phyloP scores from a whole-genome alignment of 108 stramenopile genomes.

The Schizochytrium sp. region DNA sequence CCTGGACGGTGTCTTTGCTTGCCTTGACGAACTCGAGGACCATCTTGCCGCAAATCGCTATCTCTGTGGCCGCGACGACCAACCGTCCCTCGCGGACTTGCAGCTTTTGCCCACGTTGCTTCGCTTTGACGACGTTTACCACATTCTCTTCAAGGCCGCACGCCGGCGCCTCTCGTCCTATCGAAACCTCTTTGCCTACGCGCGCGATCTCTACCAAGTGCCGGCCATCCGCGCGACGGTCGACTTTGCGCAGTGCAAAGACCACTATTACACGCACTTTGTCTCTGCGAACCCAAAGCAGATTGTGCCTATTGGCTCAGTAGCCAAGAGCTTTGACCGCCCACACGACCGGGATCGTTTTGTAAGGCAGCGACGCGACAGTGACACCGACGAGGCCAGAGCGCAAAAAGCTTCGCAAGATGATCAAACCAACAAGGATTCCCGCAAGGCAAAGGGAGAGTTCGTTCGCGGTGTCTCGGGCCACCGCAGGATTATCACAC shows the following conservation, averaged over 20 bases:
- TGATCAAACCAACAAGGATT: not conserved
- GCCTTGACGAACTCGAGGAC: constrained; percentile 71
- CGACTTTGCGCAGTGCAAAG: constrained; percentile 88
- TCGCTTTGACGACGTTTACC: constrained; percentile 88
- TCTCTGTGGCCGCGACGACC: constrained; percentile 54
- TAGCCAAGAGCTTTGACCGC: not conserved
- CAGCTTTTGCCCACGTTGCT: constrained; percentile 81
- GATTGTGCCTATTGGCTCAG: not conserved
- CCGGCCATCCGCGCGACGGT: constrained; percentile 69
- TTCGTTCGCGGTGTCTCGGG: not conserved
- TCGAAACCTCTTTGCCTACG: constrained; percentile 74
- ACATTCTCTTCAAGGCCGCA: constrained; percentile 85
- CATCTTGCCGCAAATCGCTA: constrained; percentile 66
- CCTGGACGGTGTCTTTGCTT: constrained; percentile 69
- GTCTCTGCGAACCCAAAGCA: not conserved
- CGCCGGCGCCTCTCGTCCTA: constrained; percentile 65
- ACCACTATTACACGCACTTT: constrained; percentile 58
- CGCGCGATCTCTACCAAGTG: constrained; percentile 86
- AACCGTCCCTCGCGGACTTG: constrained; percentile 82
- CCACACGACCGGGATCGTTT: not conserved
- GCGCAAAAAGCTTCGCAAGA: not conserved
- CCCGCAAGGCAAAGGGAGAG: not conserved
- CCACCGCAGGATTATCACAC: not conserved
- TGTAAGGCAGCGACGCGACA: not conserved
- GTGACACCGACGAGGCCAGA: not conserved